These are phyloP conservation scores for Pleurotus tuber-regium DNA, from an alignment of 768 basidiomycete genomes.

Conservation along the genomic window DNA sequence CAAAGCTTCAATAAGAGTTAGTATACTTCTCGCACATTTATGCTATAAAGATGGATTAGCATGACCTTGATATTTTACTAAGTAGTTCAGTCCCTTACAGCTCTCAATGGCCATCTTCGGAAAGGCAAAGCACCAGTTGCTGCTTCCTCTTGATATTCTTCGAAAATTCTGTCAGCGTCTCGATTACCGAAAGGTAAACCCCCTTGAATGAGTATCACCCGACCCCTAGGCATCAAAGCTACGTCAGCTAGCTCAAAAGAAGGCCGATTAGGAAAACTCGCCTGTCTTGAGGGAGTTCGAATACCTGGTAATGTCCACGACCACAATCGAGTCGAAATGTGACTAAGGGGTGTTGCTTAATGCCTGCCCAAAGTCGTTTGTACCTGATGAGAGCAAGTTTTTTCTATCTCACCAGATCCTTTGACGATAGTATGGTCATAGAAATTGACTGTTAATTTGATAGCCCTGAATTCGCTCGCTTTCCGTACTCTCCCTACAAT, in stretches of 20 bases:
- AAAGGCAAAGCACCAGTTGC: slow-evolving; percentile 53
- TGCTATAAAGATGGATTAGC: slow-evolving; percentile 42
- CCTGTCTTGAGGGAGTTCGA: slow-evolving; percentile 47
- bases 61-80: not conserved
- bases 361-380: slow-evolving; percentile 22
- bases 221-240: slow-evolving; percentile 41
- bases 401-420: slow-evolving; percentile 29
- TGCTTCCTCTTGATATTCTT: slow-evolving; percentile 67
- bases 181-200: slow-evolving; percentile 31
- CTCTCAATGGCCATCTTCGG: slow-evolving; percentile 68
- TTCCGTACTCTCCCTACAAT: slow-evolving; percentile 25
- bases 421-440: slow-evolving; percentile 28
- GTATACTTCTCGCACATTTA: slow-evolving; percentile 47
- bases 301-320: slow-evolving; percentile 38
- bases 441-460: slow-evolving; percentile 26
- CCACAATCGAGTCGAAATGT: slow-evolving; percentile 22
- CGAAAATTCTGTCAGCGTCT: slow-evolving; percentile 60
- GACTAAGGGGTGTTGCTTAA: slow-evolving; percentile 20
- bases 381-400: not conserved
- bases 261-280: slow-evolving; percentile 22
- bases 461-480: slow-evolving; percentile 35
- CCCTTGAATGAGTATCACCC: slow-evolving; percentile 56
- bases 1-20: not conserved
- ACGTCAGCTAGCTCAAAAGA: not conserved
- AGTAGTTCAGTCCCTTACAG: slow-evolving; percentile 52